phyloP scores from a whole-genome alignment of 495 filamentous ascomycete species.

The Aspergillus mulundensis region DNA sequence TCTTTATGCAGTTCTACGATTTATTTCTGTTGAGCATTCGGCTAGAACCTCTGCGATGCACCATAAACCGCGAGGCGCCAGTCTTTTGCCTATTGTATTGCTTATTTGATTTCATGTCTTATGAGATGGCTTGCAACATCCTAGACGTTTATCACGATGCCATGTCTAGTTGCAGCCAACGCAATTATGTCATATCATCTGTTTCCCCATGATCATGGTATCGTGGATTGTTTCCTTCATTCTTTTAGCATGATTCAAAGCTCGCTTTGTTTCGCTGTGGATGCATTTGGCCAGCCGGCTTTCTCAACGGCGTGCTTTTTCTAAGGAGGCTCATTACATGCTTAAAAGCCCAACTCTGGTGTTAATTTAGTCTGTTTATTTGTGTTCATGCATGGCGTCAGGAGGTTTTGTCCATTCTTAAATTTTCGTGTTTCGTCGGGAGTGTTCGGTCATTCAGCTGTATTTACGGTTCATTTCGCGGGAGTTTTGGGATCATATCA shows the following conservation, averaged over 20 bases:
- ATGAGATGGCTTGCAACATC: constrained; percentile 1
- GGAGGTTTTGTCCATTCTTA: constrained; percentile 3
- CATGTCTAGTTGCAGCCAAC: constrained; percentile 6
- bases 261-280: background rate
- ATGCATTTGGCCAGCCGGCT: background rate
- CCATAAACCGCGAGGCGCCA: constrained; percentile 41
- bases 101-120: constrained; percentile 1
- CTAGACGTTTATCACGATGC: background rate
- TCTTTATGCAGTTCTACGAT: background rate
- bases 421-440: background rate
- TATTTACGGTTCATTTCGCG: constrained; percentile 14
- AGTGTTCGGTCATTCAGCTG: constrained; percentile 6
- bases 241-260: background rate
- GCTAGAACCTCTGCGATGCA: constrained; percentile 34
- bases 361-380: constrained; percentile 7
- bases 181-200: background rate
- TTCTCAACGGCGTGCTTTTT: background rate
- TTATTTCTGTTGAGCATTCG: constrained; percentile 2
- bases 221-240: constrained; percentile 1
- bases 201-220: constrained; percentile 4
- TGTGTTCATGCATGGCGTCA: constrained; percentile 11
- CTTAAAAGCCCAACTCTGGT: constrained; percentile 4
- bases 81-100: constrained; percentile 6
- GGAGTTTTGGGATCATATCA: constrained; percentile 14
- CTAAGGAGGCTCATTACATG: constrained; percentile 1